Evolutionary conservation across 2,329 filamentous ascomycete species (phyloP), one percentile per base, ranked within the genome.

Genomic region (Periconia sp.): DNA sequence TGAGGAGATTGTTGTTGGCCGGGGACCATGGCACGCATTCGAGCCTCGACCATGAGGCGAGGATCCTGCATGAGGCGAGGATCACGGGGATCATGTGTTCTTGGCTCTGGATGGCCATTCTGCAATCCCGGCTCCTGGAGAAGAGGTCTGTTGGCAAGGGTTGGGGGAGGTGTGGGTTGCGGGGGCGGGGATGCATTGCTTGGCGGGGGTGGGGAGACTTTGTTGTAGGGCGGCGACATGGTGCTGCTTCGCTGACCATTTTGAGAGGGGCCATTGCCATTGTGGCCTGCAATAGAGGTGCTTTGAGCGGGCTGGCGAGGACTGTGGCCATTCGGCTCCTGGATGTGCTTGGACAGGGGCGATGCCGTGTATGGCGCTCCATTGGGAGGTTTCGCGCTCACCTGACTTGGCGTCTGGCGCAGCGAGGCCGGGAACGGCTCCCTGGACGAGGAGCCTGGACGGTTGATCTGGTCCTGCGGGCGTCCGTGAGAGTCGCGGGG

Each of bases 391-490:
- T 33, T 40, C 12, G 4, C 21, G 5, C 13, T n/a, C 25, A 28
- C 15, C 25, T 28, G 12, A n/a, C 25, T 11, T 33, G 37, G 13
- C 25, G 38, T 36, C 11, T 40, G 43, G 10, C 32, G 37, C 9
- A 41, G 29, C 11, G 38, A 40, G 15, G 47, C 26, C 12, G 21
- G 13, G 6, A 15, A 12, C 15, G 22, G 23, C 13, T 46, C 39
- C n/a, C n/a, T 24, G 4, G 6, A 30, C 21, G 34, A 34, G 25
- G 28, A 30, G 11, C 33, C 34, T 17, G 46, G 40, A 15, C 53
- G 56, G 38, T 65, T 68, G 54, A 70, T 66, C 40, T 69, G 61
- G 32, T 70, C 67, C 26, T 69, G 66, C 11, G 63, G 64, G 17
- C 57, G 56, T 18, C 66, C 67, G 40, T 65, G 58, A 13, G 59